Evolutionary conservation across 345 rosid genomes (phyloP), one percentile per base, ranked within the genome.

Genomic region (Arabidopsis suecica): DNA sequence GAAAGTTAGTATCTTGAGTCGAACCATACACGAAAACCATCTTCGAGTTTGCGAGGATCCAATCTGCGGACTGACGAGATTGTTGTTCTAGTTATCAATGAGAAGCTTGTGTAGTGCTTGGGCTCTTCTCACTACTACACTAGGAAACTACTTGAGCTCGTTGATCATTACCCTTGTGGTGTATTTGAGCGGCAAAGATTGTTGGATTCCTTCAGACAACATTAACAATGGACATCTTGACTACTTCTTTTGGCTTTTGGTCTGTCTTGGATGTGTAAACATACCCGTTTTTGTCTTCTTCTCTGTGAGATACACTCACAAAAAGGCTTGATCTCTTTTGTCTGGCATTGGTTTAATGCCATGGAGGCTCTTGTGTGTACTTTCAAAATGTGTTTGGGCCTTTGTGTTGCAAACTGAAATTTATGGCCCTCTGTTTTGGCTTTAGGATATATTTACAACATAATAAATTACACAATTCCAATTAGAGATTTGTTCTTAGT

Each of bases 91-190:
- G n/a, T n/a, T n/a, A n/a, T n/a, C n/a, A 0, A 89, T 93, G 98
- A 69, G 93, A 23, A 93, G 97, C 64, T 76, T 93, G 77, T 89
- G 93, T 75, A 86, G 86, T 36, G 94, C 97, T 1, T 72, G 90
- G 25, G 79, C 93, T 0, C 94, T 89, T 40, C 79, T 91, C 30
- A 85, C 96, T 0, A 83, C 84, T 1, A 80, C 97, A 0, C 65
- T 91, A n/a, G 98, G 98, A 9, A 88, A 80, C 73, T 93, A 91
- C 75, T 74, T 91, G 78, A 91, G 93, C 82, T 86, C 96, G 3
- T 82, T 91, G 50, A 89, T 91, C 71, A 78, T 90, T 42, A 90
- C 93, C 0, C 14, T 88, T 20, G 93, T 93, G 33, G 85, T 86
- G 1, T 84, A 84, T 71, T 78, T 32, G 42, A 85, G 81, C 0